phyloP scores from a whole-genome alignment of 768 basidiomycete species.

The Boletus speciosus region DNA sequence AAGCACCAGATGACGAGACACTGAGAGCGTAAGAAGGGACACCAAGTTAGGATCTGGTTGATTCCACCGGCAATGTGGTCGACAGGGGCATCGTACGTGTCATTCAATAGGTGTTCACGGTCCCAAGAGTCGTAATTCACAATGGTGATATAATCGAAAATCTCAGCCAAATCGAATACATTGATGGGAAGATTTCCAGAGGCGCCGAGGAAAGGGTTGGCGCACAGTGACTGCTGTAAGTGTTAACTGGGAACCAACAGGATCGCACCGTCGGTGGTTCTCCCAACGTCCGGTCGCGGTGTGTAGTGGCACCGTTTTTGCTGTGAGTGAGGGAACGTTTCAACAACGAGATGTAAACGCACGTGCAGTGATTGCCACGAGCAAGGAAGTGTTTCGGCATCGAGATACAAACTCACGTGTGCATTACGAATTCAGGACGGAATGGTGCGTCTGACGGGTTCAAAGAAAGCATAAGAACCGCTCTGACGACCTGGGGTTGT shows the following conservation, averaged over 20 bases:
- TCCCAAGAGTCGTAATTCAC: slow-evolving; percentile 67
- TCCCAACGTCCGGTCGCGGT: background rate
- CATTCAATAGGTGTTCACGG: slow-evolving; percentile 40
- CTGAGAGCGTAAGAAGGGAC: slow-evolving; percentile 74
- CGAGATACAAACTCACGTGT: background rate
- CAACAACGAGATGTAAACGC: slow-evolving; percentile 1
- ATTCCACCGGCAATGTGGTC: slow-evolving; percentile 59
- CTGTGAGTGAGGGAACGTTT: background rate
- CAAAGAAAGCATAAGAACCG: slow-evolving; percentile 26
- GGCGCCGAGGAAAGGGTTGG: slow-evolving; percentile 56
- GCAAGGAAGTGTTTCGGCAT: background rate
- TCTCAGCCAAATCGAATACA: slow-evolving; percentile 69
- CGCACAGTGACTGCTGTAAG: slow-evolving; percentile 61
- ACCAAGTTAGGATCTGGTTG: slow-evolving; percentile 43
- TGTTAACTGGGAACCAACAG: slow-evolving; percentile 50
- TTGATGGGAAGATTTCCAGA: slow-evolving; percentile 47
- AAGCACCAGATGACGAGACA: slow-evolving; percentile 33
- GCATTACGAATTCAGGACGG: slow-evolving; percentile 51
- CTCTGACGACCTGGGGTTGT: slow-evolving; percentile 22
- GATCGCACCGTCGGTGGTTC: slow-evolving; percentile 33
- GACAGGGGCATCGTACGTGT: slow-evolving; percentile 60
- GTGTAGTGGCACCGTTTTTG: slow-evolving; percentile 43
- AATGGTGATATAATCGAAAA: slow-evolving; percentile 55
- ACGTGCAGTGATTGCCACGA: slow-evolving; percentile 8
- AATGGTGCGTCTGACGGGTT: slow-evolving; percentile 40